Conservation (phyloP, 2,329 filamentous ascomycete species). For the Fusarium mangiferae region DNA sequence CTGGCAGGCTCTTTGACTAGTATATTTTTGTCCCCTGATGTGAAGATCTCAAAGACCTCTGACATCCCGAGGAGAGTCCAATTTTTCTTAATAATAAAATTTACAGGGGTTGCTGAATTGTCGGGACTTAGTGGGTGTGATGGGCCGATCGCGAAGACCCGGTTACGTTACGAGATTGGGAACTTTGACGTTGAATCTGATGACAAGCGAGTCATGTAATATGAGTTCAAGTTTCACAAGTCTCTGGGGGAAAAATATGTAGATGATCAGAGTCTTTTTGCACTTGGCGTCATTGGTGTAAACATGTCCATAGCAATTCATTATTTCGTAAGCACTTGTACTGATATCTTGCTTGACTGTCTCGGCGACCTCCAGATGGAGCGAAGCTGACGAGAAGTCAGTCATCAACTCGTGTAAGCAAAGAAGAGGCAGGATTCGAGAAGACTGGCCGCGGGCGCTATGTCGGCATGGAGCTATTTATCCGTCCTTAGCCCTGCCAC, state of each 20-base stretch:
- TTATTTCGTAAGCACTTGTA: slow-evolving; percentile 23
- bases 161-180: slow-evolving; percentile 23
- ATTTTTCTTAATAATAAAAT: slow-evolving; percentile 17
- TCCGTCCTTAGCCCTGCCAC: slow-evolving; percentile 22
- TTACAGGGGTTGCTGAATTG: slow-evolving; percentile 17
- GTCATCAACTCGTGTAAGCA: slow-evolving; percentile 7
- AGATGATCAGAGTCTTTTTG: not conserved
- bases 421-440: not conserved
- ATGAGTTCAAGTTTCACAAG: slow-evolving; percentile 1
- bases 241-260: not conserved
- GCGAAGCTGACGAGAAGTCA: slow-evolving; percentile 17
- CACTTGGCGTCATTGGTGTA: not conserved
- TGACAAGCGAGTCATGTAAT: slow-evolving; percentile 33
- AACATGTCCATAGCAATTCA: not conserved
- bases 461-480: slow-evolving; percentile 30
- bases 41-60: not conserved
- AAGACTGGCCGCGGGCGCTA: slow-evolving; percentile 3
- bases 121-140: slow-evolving; percentile 19
- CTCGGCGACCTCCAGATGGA: slow-evolving; percentile 14
- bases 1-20: not conserved
- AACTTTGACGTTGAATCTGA: slow-evolving; percentile 31
- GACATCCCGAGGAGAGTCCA: not conserved
- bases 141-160: slow-evolving; percentile 37
- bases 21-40: not conserved
- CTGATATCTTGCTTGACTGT: slow-evolving; percentile 1